Evolutionary conservation across 768 basidiomycete genomes (phyloP).

Genomic region (Gloeostereum incarnatum): DNA sequence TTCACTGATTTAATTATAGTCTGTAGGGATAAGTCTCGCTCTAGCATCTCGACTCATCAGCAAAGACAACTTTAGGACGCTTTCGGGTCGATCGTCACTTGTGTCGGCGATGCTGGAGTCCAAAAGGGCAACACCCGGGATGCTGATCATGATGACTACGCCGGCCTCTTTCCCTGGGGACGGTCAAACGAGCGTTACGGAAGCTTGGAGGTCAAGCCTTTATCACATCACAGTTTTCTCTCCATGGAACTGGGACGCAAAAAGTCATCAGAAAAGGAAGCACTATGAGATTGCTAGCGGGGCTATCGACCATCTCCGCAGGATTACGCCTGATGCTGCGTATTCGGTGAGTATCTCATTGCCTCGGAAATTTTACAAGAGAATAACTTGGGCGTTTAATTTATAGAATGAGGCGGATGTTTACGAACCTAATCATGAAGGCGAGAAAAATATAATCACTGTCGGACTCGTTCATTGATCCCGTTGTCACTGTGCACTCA

Average conservation of each 20-base stretch:
- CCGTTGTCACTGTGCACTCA: slow-evolving; percentile 6
- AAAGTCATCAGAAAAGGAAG: slow-evolving; percentile 20
- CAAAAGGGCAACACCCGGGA: slow-evolving; percentile 23
- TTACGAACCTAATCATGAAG: slow-evolving; percentile 34
- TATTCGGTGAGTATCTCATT: slow-evolving; percentile 25
- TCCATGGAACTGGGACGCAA: slow-evolving; percentile 38
- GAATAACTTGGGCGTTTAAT: no score
- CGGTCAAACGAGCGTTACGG: slow-evolving; percentile 25
- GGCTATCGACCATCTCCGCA: slow-evolving; percentile 30
- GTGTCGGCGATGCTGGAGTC: slow-evolving; percentile 26
- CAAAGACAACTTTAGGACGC: slow-evolving; percentile 26
- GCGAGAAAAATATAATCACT: slow-evolving; percentile 12
- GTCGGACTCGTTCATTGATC: neutral
- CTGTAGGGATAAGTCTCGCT: slow-evolving; percentile 28
- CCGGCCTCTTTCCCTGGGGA: slow-evolving; percentile 24
- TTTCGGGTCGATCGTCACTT: slow-evolving; percentile 17
- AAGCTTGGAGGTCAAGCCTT: slow-evolving; percentile 24
- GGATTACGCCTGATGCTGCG: slow-evolving; percentile 33
- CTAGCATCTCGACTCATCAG: slow-evolving; percentile 35
- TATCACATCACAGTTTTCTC: slow-evolving; percentile 36
- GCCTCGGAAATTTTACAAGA: no score
- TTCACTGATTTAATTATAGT: slow-evolving; percentile 13
- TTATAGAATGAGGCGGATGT: slow-evolving; percentile 39
- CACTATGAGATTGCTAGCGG: slow-evolving; percentile 22
- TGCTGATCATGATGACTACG: slow-evolving; percentile 31